Percentiles rank a stretch among this genome's conserved stretches.
phyloP scores from a whole-genome alignment of 1,284 basidiomycete species.

The Apiotrichum siamense region DNA sequence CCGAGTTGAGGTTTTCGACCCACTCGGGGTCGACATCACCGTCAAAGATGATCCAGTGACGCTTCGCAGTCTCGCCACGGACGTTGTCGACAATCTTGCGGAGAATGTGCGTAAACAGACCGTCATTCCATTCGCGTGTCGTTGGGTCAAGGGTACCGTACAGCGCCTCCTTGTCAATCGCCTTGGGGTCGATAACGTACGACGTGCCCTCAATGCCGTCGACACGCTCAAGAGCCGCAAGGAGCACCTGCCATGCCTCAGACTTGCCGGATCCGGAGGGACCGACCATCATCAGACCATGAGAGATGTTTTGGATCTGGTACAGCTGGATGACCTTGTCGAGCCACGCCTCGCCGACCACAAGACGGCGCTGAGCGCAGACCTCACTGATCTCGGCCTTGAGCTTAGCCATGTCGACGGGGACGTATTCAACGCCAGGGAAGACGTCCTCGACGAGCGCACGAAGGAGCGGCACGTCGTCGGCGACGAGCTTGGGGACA shows the following conservation, averaged over 20 bases:
- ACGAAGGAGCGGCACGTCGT: slow-evolving; percentile 89
- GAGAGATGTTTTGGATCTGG: slow-evolving; percentile 99
- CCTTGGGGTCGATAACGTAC: slow-evolving; percentile 98
- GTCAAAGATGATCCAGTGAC: slow-evolving; percentile 99
- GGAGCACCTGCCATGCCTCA: slow-evolving; percentile 90
- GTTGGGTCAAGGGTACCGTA: slow-evolving; percentile 97
- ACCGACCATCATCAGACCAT: slow-evolving; percentile 99
- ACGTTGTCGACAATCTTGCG: slow-evolving; percentile 98
- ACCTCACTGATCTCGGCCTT: slow-evolving; percentile 78
- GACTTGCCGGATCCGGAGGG: slow-evolving; percentile 96
- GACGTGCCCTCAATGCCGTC: slow-evolving; percentile 88
- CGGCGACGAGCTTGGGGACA: slow-evolving; percentile 94
- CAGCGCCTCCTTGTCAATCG: slow-evolving; percentile 95
- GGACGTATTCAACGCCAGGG: slow-evolving; percentile 86
- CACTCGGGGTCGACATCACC: slow-evolving; percentile 99
- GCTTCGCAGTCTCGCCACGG: slow-evolving; percentile 90
- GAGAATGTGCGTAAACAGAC: slow-evolving; percentile 94
- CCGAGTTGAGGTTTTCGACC: slow-evolving; percentile 96
- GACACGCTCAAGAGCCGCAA: slow-evolving; percentile 81
- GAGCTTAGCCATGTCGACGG: slow-evolving; percentile 80
- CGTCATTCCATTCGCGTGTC: slow-evolving; percentile 99
- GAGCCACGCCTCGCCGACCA: slow-evolving; percentile 83
- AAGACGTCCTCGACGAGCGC: slow-evolving; percentile 96
- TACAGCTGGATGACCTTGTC: slow-evolving; percentile 96
- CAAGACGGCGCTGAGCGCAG: slow-evolving; percentile 76